phyloP scores from a whole-genome alignment of 1,139 yeast species.

The Lodderomyces jiufengensis region DNA sequence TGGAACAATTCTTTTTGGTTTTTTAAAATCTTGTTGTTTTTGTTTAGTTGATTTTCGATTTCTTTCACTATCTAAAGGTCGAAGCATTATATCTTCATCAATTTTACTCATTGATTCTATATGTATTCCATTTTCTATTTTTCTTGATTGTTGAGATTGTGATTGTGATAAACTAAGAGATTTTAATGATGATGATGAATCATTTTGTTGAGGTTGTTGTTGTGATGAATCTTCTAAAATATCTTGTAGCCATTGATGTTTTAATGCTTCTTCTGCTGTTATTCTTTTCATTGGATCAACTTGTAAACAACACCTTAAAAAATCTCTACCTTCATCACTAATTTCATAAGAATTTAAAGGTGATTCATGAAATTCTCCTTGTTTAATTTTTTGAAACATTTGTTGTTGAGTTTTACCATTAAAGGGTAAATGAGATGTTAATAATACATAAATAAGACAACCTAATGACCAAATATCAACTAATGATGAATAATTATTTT shows the following conservation, averaged over 20 bases:
- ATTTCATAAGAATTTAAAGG: constrained; percentile 69
- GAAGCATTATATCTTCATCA: constrained; percentile 43
- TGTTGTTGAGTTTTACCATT: constrained; percentile 89
- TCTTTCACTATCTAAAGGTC: constrained; percentile 36
- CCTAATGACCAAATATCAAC: constrained; percentile 95
- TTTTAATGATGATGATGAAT: constrained; percentile 17
- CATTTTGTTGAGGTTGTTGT: constrained; percentile 26
- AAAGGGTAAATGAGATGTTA: constrained; percentile 91
- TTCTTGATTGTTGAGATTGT: constrained; percentile 59
- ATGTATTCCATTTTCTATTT: constrained; percentile 48
- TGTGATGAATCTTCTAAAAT: constrained; percentile 29
- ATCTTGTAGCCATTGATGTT: constrained; percentile 60
- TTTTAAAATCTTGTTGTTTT: constrained; percentile 34
- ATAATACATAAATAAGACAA: constrained; percentile 81
- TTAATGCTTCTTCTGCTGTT: constrained; percentile 67
- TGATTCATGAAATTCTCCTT: constrained; percentile 77
- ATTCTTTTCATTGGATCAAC: constrained; percentile 71
- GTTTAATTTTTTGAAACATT: constrained; percentile 67
- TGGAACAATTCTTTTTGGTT: constrained; percentile 42
- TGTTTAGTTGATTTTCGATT: constrained; percentile 20
- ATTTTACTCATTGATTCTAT: constrained; percentile 40
- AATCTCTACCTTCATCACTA: constrained; percentile 63
- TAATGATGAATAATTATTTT: constrained; percentile 63
- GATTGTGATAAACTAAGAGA: constrained; percentile 67
- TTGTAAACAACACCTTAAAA: constrained; percentile 63